Percentiles rank a stretch among this genome's conserved stretches.
These are phyloP conservation scores for Microsporum audouinii DNA, from an alignment of 2,329 filamentous ascomycete genomes.

Conservation along the genomic window DNA sequence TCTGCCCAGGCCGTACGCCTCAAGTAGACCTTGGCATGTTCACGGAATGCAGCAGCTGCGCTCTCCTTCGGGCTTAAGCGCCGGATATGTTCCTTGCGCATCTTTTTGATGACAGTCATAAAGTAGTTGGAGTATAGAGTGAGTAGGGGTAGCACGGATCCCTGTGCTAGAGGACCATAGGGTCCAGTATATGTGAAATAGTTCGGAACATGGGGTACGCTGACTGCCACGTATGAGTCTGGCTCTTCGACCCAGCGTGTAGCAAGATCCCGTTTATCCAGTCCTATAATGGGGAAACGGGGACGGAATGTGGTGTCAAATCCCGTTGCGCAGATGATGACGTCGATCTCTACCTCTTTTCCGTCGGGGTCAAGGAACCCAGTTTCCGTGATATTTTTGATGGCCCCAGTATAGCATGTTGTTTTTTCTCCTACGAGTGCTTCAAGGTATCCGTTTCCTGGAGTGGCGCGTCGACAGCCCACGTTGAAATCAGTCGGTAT, in stretches of 20 bases:
- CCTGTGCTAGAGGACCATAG: conserved; percentile 13
- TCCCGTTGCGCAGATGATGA: conserved; percentile 58
- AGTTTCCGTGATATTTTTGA: conserved; percentile 13
- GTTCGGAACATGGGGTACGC: conserved; percentile 13
- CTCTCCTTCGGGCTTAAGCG: conserved; percentile 12
- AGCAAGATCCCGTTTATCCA: conserved; percentile 9
- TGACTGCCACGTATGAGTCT: conserved; percentile 12
- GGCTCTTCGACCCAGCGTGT: conserved; percentile 11
- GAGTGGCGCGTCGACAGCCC: conserved; percentile 29
- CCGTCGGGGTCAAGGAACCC: conserved; percentile 38
- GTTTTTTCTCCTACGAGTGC: conserved; percentile 19
- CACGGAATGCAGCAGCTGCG: conserved; percentile 12
- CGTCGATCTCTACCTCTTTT: conserved; percentile 46
- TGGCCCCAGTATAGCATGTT: conserved; percentile 12
- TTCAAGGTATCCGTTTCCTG: conserved; percentile 29
- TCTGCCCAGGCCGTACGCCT: conserved; percentile 12
- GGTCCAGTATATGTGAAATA: conserved; percentile 16
- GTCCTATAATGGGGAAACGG: conserved; percentile 11
- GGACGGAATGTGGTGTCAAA: conserved; percentile 42
- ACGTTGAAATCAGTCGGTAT: conserved; percentile 22
- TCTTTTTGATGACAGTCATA: conserved; percentile 13
- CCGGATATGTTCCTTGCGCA: conserved; percentile 14
- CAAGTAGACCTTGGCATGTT: conserved; percentile 12
- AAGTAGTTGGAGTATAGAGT: conserved; percentile 12
- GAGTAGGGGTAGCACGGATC: conserved; percentile 11